Conservation (phyloP, 192 early-diverging fungal genomes). For the Phycomyces blakesleeanus region DNA sequence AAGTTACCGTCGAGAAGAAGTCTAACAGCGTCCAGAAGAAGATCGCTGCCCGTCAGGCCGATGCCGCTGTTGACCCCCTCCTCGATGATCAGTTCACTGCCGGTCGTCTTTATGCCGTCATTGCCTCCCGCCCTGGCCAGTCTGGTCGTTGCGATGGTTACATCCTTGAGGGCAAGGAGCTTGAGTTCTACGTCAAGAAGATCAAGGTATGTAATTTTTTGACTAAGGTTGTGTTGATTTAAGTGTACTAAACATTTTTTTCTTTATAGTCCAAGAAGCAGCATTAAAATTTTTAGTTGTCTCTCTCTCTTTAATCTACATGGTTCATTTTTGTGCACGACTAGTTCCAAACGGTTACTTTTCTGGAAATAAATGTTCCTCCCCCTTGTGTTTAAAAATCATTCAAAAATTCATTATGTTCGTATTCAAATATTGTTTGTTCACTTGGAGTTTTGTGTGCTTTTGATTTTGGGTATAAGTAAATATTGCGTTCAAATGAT, state of each 20-base stretch:
- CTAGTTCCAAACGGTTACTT: no score
- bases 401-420: no score
- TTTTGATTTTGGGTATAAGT: no score
- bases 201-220: constrained; percentile 56
- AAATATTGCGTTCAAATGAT: no score
- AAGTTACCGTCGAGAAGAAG: constrained; percentile 67
- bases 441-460: no score
- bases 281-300: no score
- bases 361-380: no score
- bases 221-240: neutral
- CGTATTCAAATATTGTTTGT: no score
- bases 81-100: constrained; percentile 94
- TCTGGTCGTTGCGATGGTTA: constrained; percentile 97
- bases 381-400: no score
- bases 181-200: constrained; percentile 96
- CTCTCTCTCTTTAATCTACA: no score
- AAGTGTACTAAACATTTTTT: neutral
- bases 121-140: constrained; percentile 97
- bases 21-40: constrained; percentile 92
- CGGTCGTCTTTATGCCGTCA: constrained; percentile 89
- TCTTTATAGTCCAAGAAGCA: constrained; percentile 32
- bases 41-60: constrained; percentile 78
- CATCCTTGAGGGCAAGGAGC: constrained; percentile 99
- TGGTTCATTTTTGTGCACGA: no score
- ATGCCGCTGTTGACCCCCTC: constrained; percentile 78